Base-by-base conservation (phyloP, 768 basidiomycete species). In the Macrolepiota dolichaula region DNA sequence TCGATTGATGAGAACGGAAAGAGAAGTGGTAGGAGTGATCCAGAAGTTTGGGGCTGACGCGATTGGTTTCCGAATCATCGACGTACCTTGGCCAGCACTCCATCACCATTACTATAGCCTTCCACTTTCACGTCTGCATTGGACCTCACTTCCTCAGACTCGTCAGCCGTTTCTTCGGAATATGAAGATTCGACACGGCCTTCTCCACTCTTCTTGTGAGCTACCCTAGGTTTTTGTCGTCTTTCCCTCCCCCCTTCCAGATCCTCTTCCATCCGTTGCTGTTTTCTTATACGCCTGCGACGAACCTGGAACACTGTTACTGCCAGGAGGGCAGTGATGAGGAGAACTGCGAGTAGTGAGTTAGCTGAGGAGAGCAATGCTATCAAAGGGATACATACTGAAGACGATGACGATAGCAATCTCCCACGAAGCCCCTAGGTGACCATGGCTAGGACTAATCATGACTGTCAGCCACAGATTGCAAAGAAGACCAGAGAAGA, bases 381-480 rank as follows among this genome's bases (percentile, higher is more conserved):
- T 19, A 47, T 7, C 12, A 35, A 17, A n/a, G 24, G 44, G 25
- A 42, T 24, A 69, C 76, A 62, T 53, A 77, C 77, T 55, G 55
- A 75, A 72, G 11, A 75, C 64, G 10, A 70, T 69, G 36, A 75
- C 66, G 27, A 79, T 65, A 10, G 72, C 76, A 17, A 73, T 70
- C 62, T 79, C 76, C 76, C 76, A 77, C 47, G 71, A 67, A n/a
- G 66, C 49, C 4, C 73, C 71, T 22, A 77, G 66, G 62, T 76
- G 75, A 1, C 71, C 72, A 32, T 63, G 63, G 12, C 65, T 63
- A 15, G 73, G 68, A 55, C 77, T 78, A 51, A n/a, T n/a, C 37
- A 25, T 32, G n/a, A 58, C 59, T 3, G 52, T 57, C 22, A 58
- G 52, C 29, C 27, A 17, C 12, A 0, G 3, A 32, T 38, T 38